Evolutionary conservation across 257 asterid species (phyloP).

Genomic region (Nicotiana tabacum): DNA sequence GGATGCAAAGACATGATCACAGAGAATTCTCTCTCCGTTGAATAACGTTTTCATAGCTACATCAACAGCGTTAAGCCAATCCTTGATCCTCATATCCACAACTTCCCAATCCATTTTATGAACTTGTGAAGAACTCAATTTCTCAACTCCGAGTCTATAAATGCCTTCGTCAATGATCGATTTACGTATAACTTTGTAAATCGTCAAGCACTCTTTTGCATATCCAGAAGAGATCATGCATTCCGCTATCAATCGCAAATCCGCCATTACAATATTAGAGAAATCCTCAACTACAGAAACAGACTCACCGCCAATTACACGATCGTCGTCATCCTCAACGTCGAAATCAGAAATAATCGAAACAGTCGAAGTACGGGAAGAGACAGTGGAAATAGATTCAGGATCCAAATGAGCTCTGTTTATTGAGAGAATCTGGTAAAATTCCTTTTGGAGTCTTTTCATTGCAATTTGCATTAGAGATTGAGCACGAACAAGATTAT

Average conservation of each 20-base stretch:
- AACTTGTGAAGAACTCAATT: slow-evolving; percentile 34
- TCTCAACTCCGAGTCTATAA: slow-evolving; percentile 64
- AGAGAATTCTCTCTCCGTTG: slow-evolving; percentile 64
- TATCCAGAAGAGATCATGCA: slow-evolving; percentile 80
- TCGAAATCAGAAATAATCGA: slow-evolving; percentile 39
- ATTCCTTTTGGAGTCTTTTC: slow-evolving; percentile 80
- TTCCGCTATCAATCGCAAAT: slow-evolving; percentile 62
- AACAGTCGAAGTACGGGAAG: slow-evolving; percentile 48
- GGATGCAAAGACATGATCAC: slow-evolving; percentile 59
- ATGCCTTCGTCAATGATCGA: slow-evolving; percentile 80
- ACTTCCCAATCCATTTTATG: slow-evolving; percentile 60
- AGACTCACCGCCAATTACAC: slow-evolving; percentile 20
- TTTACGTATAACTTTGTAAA: slow-evolving; percentile 65
- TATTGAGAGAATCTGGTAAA: slow-evolving; percentile 70
- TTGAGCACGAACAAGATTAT: slow-evolving; percentile 54
- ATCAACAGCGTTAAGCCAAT: slow-evolving; percentile 46
- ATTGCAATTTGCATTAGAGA: slow-evolving; percentile 73
- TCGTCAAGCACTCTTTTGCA: slow-evolving; percentile 59
- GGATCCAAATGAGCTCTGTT: slow-evolving; percentile 85
- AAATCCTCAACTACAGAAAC: slow-evolving; percentile 51
- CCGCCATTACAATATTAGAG: slow-evolving; percentile 51
- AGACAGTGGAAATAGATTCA: slow-evolving; percentile 63
- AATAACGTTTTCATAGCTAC: slow-evolving; percentile 45
- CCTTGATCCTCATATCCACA: slow-evolving; percentile 36
- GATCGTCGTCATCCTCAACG: slow-evolving; percentile 42